Percentiles rank a stretch among this genome's conserved stretches.
These are phyloP conservation scores for Colletotrichum cereale DNA, from an alignment of 2,329 filamentous ascomycete species.

Conservation along the genomic window DNA sequence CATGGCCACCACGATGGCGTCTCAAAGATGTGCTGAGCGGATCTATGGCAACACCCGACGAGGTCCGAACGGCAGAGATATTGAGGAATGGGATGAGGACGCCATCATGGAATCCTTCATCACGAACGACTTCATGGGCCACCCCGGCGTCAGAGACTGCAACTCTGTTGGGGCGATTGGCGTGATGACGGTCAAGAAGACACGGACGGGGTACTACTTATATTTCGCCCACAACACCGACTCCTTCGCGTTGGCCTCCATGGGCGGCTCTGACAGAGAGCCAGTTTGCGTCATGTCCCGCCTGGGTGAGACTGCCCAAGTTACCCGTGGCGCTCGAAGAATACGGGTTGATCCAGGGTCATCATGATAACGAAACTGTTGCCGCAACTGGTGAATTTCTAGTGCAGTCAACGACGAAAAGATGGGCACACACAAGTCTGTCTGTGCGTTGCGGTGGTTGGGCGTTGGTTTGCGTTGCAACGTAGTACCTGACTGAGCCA, in stretches of 20 bases:
- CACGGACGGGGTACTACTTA: slow-evolving; percentile 79
- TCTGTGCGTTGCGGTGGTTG: not conserved
- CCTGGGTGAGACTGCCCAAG: slow-evolving; percentile 64
- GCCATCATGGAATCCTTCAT: slow-evolving; percentile 82
- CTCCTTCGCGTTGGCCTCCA: slow-evolving; percentile 86
- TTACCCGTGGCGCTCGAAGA: slow-evolving; percentile 68
- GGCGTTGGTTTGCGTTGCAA: not conserved
- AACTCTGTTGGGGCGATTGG: slow-evolving; percentile 90
- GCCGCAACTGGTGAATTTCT: not conserved
- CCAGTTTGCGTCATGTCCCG: slow-evolving; percentile 92
- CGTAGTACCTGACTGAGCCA: not conserved
- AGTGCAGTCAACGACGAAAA: not conserved
- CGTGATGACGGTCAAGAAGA: slow-evolving; percentile 90
- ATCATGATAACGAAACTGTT: not conserved
- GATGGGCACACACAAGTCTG: not conserved
- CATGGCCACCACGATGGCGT: slow-evolving; percentile 95
- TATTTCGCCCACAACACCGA: slow-evolving; percentile 98
- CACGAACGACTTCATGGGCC: slow-evolving; percentile 89
- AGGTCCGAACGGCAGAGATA: slow-evolving; percentile 69
- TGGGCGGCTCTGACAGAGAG: slow-evolving; percentile 81
- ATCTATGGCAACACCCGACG: slow-evolving; percentile 79
- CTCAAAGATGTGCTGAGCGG: slow-evolving; percentile 86
- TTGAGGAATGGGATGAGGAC: slow-evolving; percentile 81
- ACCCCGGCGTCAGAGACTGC: slow-evolving; percentile 85
- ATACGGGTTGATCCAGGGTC: slow-evolving; percentile 47